Base-by-base conservation (phyloP, 805 yeast genomes). In the Wickerhamomyces chambardii region DNA sequence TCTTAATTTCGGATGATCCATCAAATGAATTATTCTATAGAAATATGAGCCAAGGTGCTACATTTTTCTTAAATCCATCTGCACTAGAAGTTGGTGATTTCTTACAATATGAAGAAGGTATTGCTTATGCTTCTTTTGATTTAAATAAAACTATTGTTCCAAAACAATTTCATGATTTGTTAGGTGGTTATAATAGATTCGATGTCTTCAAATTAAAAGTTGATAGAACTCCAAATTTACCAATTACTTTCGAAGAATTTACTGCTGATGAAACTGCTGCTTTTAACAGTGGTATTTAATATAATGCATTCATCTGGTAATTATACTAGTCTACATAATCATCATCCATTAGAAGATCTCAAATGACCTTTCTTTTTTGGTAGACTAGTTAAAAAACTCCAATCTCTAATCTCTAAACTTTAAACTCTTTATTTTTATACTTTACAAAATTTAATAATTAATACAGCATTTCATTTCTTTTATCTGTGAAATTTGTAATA, bases 81-180 rank as follows among this genome's bases (percentile, higher is more conserved):
- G 53, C 51, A 7, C 35, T 31, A n/a, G 49, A 47, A 31, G 39
- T 47, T 33, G 53, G 53, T 14, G 53, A 48, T 35, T 36, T 32
- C n/a, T 34, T 46, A 24, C 37, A 39, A 28, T 29, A 42, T 29
- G 39, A 42, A 35, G 53, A 48, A 35, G 53, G 53, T 11, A 48
- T 48, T 28, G 53, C 51, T 1, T 48, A 48, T 33, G 50, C 51
- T 7, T 42, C 46, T 6, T 46, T 48, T 39, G 51, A 48, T 29
- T 37, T 48, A 28, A 47, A 48, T 34, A 37, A 43, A 21, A 36
- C 44, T 5, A 40, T 48, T 28, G 50, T 47, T 15, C 51, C 52
- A 28, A 48, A 48, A 30, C 53, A 48, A 33, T 48, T 42, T 32
- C 53, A 48, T 32, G 53, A 48, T 34, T 31, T 48, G 16, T 49